phyloP scores from a whole-genome alignment of 2,329 filamentous ascomycete species.

The Cryoendolithus antarcticus region DNA sequence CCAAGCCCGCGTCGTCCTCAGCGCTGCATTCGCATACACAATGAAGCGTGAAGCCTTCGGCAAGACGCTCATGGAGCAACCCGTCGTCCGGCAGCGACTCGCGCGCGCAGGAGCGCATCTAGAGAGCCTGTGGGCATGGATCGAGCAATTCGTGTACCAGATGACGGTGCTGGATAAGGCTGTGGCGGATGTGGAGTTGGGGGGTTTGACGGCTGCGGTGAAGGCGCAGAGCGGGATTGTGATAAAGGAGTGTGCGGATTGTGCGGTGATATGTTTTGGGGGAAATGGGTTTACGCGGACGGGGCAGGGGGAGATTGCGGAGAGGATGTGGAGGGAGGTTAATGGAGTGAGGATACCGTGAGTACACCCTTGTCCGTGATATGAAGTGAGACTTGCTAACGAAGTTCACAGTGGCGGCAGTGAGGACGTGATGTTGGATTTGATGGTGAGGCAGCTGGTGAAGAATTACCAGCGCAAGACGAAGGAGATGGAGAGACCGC shows the following conservation, averaged over 20 bases:
- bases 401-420: conserved; percentile 41
- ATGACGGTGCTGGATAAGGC: conserved; percentile 49
- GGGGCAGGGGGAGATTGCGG: conserved; percentile 58
- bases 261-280: conserved; percentile 58
- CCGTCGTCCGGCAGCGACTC: conserved; percentile 60
- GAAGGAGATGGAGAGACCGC: conserved; percentile 33
- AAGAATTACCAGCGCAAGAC: conserved; percentile 54
- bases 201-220: conserved; percentile 57
- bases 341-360: conserved; percentile 21
- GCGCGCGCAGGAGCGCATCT: conserved; percentile 57
- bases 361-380: conserved; percentile 4
- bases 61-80: conserved; percentile 59
- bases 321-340: conserved; percentile 41
- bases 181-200: conserved; percentile 51
- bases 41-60: conserved; percentile 56
- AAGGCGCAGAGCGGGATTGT: conserved; percentile 65
- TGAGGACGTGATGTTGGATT: conserved; percentile 61
- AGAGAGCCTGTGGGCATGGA: conserved; percentile 60
- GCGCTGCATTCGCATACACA: conserved; percentile 49
- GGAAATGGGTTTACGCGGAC: conserved; percentile 59
- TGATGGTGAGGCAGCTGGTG: conserved; percentile 56
- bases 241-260: conserved; percentile 57
- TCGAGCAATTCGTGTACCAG: conserved; percentile 59
- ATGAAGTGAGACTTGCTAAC: conserved; percentile 5
- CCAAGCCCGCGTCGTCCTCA: conserved; percentile 48